These are phyloP conservation scores for Amyloporia xantha DNA, from an alignment of 768 basidiomycete species.

Conservation along the genomic window DNA sequence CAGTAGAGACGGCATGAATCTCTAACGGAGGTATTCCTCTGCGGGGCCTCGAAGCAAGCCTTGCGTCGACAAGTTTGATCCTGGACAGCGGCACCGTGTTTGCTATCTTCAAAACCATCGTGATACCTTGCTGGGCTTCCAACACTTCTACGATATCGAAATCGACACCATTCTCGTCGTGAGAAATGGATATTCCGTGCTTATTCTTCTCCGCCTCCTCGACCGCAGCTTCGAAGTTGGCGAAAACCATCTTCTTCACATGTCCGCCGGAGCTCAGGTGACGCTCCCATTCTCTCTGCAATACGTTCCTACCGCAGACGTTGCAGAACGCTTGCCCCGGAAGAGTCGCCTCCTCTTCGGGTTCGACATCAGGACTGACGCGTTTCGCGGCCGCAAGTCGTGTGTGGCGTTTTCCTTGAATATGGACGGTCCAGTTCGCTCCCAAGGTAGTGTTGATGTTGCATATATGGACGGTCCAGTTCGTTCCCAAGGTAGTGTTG, in stretches of 20 bases:
- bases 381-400: background rate
- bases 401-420: slow-evolving; percentile 3
- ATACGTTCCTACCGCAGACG: slow-evolving; percentile 26
- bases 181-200: slow-evolving; percentile 34
- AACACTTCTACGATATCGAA: slow-evolving; percentile 17
- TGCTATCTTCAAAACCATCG: slow-evolving; percentile 4
- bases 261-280: slow-evolving; percentile 31
- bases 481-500: background rate
- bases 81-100: slow-evolving; percentile 5
- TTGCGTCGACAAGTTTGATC: background rate
- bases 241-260: slow-evolving; percentile 30
- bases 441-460: background rate
- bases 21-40: slow-evolving; percentile 5
- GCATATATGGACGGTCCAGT: slow-evolving; percentile 22
- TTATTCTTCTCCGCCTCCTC: slow-evolving; percentile 53
- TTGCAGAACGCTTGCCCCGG: slow-evolving; percentile 9
- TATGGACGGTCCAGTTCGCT: slow-evolving; percentile 20
- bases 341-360: slow-evolving; percentile 15
- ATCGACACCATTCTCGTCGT: slow-evolving; percentile 16
- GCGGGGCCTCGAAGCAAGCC: background rate
- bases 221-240: slow-evolving; percentile 35
- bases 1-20: background rate
- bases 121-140: slow-evolving; percentile 6
- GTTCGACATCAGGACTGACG: slow-evolving; percentile 1
- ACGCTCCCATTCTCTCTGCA: slow-evolving; percentile 24